phyloP scores from a whole-genome alignment of 1,139 yeast genomes.

The Magnusiomyces magnusii region DNA sequence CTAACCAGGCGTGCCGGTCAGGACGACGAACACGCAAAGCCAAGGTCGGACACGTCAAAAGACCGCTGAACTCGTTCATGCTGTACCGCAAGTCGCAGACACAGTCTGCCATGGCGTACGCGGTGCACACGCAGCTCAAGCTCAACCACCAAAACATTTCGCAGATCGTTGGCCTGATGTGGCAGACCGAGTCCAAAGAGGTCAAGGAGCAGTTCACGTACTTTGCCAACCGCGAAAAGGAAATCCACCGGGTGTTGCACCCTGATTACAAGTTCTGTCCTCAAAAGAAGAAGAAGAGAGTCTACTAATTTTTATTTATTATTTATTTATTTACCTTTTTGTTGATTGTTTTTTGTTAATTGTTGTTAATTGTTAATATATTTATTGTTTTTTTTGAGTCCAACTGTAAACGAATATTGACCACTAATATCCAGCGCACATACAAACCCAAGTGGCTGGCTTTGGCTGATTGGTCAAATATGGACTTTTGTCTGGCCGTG shows the following conservation, averaged over 20 bases:
- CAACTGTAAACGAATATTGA: no score
- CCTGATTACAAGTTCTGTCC: slow-evolving; percentile 43
- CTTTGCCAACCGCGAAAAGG: slow-evolving; percentile 39
- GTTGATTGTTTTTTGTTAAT: neutral
- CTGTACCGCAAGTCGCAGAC: slow-evolving; percentile 41
- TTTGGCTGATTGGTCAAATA: no score
- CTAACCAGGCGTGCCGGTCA: neutral
- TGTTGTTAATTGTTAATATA: neutral
- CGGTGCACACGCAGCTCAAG: slow-evolving; percentile 34
- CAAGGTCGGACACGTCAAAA: slow-evolving; percentile 34
- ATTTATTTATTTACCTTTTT: neutral
- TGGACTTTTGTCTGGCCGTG: no score
- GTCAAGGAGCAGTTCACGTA: slow-evolving; percentile 36
- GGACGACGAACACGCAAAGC: slow-evolving; percentile 23
- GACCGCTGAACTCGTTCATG: slow-evolving; percentile 47
- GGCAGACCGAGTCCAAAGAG: slow-evolving; percentile 39
- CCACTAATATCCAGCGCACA: no score
- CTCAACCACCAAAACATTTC: slow-evolving; percentile 38
- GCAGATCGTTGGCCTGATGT: slow-evolving; percentile 41
- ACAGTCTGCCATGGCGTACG: slow-evolving; percentile 38
- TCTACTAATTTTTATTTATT: neutral
- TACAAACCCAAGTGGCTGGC: no score
- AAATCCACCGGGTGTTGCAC: slow-evolving; percentile 37
- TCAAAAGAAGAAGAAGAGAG: slow-evolving; percentile 28
- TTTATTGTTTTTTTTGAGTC: no score